Conservation (phyloP, 1,284 basidiomycete species). For the Trametes versicolor region DNA sequence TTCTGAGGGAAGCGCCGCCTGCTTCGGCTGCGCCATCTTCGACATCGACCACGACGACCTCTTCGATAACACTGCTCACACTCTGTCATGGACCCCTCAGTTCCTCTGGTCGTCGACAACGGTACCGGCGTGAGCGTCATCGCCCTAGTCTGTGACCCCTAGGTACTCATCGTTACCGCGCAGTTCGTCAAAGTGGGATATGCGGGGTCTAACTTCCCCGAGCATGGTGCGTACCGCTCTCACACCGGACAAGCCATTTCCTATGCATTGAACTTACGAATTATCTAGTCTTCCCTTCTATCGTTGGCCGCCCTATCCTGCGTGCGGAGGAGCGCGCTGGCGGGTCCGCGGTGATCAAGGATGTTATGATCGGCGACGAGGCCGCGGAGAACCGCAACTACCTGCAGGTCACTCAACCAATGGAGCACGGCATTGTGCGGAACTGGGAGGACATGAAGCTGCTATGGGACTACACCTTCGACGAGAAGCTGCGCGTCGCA, state of each 20-base stretch:
- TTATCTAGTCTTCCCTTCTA: conserved; percentile 90
- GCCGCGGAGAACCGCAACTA: conserved; percentile 95
- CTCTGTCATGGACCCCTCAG: conserved; percentile 64
- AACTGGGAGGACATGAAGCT: conserved; percentile 99
- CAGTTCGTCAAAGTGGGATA: conserved; percentile 99
- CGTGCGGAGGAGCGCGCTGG: conserved; percentile 93
- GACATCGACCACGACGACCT: conserved; percentile 31
- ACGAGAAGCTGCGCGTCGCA: conserved; percentile 93
- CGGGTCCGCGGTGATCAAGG: conserved; percentile 86
- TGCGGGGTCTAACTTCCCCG: conserved; percentile 98
- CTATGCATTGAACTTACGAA: neutral
- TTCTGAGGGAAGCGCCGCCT: conserved; percentile 8
- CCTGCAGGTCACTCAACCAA: conserved; percentile 96
- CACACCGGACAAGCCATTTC: neutral
- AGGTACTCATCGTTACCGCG: conserved; percentile 22
- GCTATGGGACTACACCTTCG: conserved; percentile 98
- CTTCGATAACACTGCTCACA: conserved; percentile 15
- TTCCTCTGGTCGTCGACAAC: conserved; percentile 95
- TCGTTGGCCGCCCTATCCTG: conserved; percentile 96
- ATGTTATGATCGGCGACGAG: conserved; percentile 98
- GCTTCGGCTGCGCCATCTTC: conserved; percentile 25
- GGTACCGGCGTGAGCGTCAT: conserved; percentile 89
- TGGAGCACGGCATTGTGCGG: conserved; percentile 99
- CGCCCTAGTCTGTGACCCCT: conserved; percentile 3
- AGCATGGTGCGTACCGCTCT: conserved; percentile 75